A percentile compares a stretch with the other conserved stretches of the same genome.
phyloP scores from a whole-genome alignment of 768 basidiomycete genomes.

The Hemileccinum rubropunctum region DNA sequence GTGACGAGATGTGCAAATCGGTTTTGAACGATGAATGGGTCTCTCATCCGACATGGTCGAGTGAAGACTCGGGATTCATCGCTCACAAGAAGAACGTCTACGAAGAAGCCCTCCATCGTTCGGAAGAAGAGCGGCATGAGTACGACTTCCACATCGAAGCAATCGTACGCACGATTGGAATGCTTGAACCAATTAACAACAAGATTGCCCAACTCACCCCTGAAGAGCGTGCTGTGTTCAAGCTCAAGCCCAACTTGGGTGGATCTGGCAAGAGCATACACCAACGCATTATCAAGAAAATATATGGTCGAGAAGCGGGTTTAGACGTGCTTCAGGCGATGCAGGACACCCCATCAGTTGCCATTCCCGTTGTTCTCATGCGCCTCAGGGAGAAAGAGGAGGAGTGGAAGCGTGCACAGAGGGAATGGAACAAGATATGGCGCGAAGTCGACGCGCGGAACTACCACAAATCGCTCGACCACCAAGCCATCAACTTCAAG shows the following conservation, averaged over 20 bases:
- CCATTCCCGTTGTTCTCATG: constrained; percentile 86
- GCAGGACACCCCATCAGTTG: constrained; percentile 87
- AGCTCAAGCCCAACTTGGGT: constrained; percentile 85
- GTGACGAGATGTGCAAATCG: constrained; percentile 94
- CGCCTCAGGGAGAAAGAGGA: constrained; percentile 96
- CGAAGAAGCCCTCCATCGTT: constrained; percentile 94
- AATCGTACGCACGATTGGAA: constrained; percentile 82
- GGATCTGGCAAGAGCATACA: constrained; percentile 86
- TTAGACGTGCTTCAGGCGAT: constrained; percentile 80
- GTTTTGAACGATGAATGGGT: constrained; percentile 99
- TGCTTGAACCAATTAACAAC: constrained; percentile 88
- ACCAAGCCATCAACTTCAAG: constrained; percentile 91
- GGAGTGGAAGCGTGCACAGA: constrained; percentile 96
- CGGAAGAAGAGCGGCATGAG: constrained; percentile 97
- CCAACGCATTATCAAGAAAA: constrained; percentile 92
- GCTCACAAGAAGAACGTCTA: constrained; percentile 93
- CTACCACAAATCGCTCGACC: constrained; percentile 90
- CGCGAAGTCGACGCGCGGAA: constrained; percentile 93
- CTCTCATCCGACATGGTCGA: constrained; percentile 93
- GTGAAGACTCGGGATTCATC: constrained; percentile 89
- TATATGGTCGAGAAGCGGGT: constrained; percentile 87
- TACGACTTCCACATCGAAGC: constrained; percentile 99
- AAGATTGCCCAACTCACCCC: constrained; percentile 76
- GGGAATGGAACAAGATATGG: constrained; percentile 99
- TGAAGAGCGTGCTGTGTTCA: constrained; percentile 80